Evolutionary conservation across 177 flowering plant species (phyloP).

Genomic region (Vitis hybrid): DNA sequence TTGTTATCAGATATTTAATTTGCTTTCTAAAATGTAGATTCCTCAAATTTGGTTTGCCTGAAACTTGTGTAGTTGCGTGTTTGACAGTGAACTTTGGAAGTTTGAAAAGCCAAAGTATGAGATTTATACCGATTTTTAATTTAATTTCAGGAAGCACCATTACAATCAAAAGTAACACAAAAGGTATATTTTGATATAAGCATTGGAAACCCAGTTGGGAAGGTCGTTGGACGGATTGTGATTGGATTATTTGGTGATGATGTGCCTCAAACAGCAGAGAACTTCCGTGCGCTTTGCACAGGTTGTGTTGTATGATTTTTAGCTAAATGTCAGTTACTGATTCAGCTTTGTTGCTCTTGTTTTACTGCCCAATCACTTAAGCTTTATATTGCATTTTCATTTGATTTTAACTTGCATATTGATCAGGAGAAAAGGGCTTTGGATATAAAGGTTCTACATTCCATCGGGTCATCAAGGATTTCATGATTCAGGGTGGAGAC

Average conservation of each 20-base stretch:
- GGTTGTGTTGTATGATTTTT: slow-evolving; percentile 36
- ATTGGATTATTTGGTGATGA: slow-evolving; percentile 95
- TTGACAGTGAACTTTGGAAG: not conserved
- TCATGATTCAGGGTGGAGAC: slow-evolving; percentile 99
- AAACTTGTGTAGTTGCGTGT: not conserved
- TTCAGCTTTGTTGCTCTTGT: not conserved
- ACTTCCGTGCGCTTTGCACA: slow-evolving; percentile 95
- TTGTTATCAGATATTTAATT: not conserved
- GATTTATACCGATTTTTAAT: not conserved
- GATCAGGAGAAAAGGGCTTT: slow-evolving; percentile 90
- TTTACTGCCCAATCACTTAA: not conserved
- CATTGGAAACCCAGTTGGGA: slow-evolving; percentile 90
- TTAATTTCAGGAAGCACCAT: slow-evolving; percentile 9
- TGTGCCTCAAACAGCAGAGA: slow-evolving; percentile 93
- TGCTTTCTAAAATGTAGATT: not conserved
- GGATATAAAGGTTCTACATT: slow-evolving; percentile 86
- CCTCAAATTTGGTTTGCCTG: not conserved
- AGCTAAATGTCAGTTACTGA: not conserved
- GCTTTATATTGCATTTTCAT: slow-evolving; percentile 4
- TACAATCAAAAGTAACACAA: slow-evolving; percentile 79
- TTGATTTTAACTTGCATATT: slow-evolving; percentile 8
- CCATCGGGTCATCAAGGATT: slow-evolving; percentile 95
- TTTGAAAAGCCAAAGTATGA: not conserved
- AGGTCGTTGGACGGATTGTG: slow-evolving; percentile 76
- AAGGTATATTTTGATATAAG: slow-evolving; percentile 87